These are phyloP conservation scores for Sugiyamaella novakii DNA, from an alignment of 1,139 yeast species.

Conservation along the genomic window DNA sequence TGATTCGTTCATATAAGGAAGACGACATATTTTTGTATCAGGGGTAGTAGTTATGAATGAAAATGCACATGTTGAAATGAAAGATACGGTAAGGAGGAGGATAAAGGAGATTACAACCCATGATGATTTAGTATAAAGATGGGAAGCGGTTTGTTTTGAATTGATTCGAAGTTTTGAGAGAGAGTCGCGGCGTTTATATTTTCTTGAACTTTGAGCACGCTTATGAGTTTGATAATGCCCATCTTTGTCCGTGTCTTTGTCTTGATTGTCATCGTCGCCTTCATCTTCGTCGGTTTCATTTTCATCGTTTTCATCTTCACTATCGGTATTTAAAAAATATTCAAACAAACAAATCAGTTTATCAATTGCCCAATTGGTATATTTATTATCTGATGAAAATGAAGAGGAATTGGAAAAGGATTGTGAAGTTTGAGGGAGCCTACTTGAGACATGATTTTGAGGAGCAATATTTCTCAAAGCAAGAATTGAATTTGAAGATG, in stretches of 20 bases:
- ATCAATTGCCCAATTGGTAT: conserved; percentile 16
- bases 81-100: conserved; percentile 14
- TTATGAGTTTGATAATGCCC: background rate
- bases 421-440: conserved; percentile 1
- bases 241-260: background rate
- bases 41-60: conserved; percentile 23
- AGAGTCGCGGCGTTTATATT: background rate
- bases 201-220: background rate
- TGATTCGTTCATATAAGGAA: conserved; percentile 53
- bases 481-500: conserved; percentile 3
- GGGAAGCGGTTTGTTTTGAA: background rate
- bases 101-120: conserved; percentile 6
- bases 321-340: conserved; percentile 11
- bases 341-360: conserved; percentile 11
- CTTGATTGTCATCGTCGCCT: background rate
- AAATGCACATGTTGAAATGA: conserved; percentile 22
- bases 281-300: conserved; percentile 3
- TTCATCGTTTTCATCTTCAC: background rate
- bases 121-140: background rate
- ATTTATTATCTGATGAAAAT: background rate
- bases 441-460: conserved; percentile 15
- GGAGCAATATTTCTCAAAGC: conserved; percentile 13
- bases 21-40: conserved; percentile 32
- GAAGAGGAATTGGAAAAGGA: background rate
- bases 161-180: background rate